Conservation (phyloP, 352 stramenopile genomes). For the Phytophthora megakarya region DNA sequence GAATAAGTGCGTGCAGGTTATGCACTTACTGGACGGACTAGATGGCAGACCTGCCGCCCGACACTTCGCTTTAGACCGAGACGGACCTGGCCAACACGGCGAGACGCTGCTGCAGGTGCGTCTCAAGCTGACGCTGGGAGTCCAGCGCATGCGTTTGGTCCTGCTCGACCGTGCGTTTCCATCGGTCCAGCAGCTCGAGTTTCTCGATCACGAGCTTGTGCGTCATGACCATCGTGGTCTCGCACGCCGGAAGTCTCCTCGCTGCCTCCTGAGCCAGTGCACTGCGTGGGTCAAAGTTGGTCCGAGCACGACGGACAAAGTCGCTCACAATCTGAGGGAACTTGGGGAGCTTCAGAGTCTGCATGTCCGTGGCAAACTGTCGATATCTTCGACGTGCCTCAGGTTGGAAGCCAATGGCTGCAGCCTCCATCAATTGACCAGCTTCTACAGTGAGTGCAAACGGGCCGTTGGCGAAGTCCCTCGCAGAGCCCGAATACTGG, state of each 20-base stretch:
- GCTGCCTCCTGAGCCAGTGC: constrained; percentile 57
- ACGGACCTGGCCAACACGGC: constrained; percentile 57
- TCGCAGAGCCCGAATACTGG: constrained; percentile 66
- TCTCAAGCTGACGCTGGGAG: constrained; percentile 57
- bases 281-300: constrained; percentile 64
- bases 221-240: constrained; percentile 75
- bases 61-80: constrained; percentile 40
- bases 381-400: constrained; percentile 72
- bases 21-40: constrained; percentile 9
- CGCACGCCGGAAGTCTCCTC: constrained; percentile 65
- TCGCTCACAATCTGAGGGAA: constrained; percentile 69
- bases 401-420: constrained; percentile 67
- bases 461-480: constrained; percentile 71
- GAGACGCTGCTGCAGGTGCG: constrained; percentile 70
- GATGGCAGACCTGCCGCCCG: not conserved
- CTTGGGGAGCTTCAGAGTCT: constrained; percentile 58
- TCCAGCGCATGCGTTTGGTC: constrained; percentile 56
- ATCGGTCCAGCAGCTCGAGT: constrained; percentile 70
- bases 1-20: constrained; percentile 11
- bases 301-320: constrained; percentile 63
- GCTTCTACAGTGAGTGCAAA: constrained; percentile 75
- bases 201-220: constrained; percentile 82
- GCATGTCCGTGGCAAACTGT: constrained; percentile 51
- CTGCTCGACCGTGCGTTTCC: constrained; percentile 57
- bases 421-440: constrained; percentile 65